Conservation (phyloP, 2,329 filamentous ascomycete genomes). For the Cryphonectria carpinicola region DNA sequence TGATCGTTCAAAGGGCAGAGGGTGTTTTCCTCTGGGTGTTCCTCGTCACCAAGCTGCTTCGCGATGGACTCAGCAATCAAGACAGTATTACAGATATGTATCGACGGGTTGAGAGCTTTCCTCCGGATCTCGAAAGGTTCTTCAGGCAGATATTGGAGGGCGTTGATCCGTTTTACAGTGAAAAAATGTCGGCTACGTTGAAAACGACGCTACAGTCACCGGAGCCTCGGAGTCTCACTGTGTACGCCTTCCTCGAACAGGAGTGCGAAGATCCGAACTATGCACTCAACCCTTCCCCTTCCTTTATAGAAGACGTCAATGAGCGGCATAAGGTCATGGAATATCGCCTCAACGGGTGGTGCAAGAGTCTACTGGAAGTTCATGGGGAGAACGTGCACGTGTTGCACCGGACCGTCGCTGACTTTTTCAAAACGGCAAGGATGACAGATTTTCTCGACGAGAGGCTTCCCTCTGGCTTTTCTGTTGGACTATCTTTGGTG, state of each 20-base stretch:
- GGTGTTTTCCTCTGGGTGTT: slow-evolving; percentile 19
- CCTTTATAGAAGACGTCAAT: background rate
- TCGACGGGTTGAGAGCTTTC: slow-evolving; percentile 1
- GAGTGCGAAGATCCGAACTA: background rate
- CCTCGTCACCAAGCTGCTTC: slow-evolving; percentile 7
- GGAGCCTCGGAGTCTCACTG: background rate
- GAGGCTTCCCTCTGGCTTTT: background rate
- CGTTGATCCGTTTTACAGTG: slow-evolving; percentile 11
- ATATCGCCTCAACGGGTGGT: background rate
- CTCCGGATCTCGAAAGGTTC: slow-evolving; percentile 7
- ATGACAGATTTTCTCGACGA: background rate
- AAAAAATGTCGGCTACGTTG: slow-evolving; percentile 12
- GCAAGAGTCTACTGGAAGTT: background rate
- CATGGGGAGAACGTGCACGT: background rate
- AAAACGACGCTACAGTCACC: background rate
- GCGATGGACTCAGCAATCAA: slow-evolving; percentile 10
- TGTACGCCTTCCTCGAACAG: slow-evolving; percentile 3
- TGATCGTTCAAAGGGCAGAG: background rate
- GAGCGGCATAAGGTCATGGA: background rate
- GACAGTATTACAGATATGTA: background rate
- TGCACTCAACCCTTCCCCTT: background rate
- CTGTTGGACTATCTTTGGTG: background rate
- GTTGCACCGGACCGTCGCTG: background rate
- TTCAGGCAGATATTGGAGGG: slow-evolving; percentile 1
- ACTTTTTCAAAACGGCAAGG: background rate